These are phyloP conservation scores for Cylindrotheca closterium DNA, from an alignment of 108 stramenopile species.

Conservation along the genomic window DNA sequence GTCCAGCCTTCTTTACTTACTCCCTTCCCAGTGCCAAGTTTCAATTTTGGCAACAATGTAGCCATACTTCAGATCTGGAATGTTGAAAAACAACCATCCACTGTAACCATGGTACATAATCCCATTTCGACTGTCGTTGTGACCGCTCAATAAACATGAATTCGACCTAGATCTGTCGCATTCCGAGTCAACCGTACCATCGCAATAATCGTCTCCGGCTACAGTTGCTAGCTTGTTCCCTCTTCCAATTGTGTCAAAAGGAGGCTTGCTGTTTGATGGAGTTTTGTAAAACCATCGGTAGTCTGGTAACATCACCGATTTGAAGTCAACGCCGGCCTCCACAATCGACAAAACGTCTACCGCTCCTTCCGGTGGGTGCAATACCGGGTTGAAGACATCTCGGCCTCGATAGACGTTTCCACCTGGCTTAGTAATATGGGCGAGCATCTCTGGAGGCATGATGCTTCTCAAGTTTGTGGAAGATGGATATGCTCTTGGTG, in stretches of 20 bases:
- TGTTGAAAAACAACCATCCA: slow-evolving; percentile 65
- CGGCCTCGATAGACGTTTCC: slow-evolving; percentile 48
- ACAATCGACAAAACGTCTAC: slow-evolving; percentile 66
- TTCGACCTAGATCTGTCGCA: slow-evolving; percentile 41
- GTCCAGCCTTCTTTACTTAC: background rate
- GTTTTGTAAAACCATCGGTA: slow-evolving; percentile 12
- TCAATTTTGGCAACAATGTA: slow-evolving; percentile 55
- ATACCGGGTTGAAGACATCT: slow-evolving; percentile 42
- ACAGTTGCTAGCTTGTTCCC: slow-evolving; percentile 14
- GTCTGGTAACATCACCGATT: slow-evolving; percentile 2
- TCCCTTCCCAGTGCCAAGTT: slow-evolving; percentile 16
- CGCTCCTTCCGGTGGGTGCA: slow-evolving; percentile 48
- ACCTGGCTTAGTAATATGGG: background rate
- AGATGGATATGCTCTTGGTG: slow-evolving; percentile 57
- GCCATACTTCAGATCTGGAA: slow-evolving; percentile 52
- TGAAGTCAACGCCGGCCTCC: slow-evolving; percentile 29
- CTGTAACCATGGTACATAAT: slow-evolving; percentile 36
- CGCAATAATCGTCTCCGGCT: slow-evolving; percentile 54
- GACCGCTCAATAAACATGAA: slow-evolving; percentile 57
- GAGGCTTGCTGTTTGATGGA: slow-evolving; percentile 14
- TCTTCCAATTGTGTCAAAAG: slow-evolving; percentile 28
- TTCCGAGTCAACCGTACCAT: slow-evolving; percentile 49
- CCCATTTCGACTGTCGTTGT: slow-evolving; percentile 57
- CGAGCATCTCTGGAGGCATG: slow-evolving; percentile 20
- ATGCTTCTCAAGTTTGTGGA: slow-evolving; percentile 50